Conservation (phyloP, 495 filamentous ascomycete species). For the Penicillium coffeae region DNA sequence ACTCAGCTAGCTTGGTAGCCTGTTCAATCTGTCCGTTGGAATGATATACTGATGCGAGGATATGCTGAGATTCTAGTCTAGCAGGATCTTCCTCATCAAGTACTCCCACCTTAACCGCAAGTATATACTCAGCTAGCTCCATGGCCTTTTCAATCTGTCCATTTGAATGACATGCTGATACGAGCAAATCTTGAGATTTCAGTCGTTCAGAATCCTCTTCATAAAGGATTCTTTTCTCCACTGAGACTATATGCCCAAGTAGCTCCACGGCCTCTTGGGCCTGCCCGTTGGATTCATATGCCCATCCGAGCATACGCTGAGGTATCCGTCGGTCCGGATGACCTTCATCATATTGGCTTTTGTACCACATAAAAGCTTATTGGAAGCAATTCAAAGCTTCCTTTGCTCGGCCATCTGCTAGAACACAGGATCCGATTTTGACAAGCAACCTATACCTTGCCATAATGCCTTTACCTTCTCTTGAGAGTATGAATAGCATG, state of each 20-base stretch:
- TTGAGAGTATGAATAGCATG: slow-evolving; percentile 19
- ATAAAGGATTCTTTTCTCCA: slow-evolving; percentile 14
- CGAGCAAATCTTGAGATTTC: slow-evolving; percentile 24
- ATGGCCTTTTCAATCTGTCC: slow-evolving; percentile 29
- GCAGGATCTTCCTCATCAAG: slow-evolving; percentile 22
- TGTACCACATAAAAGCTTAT: slow-evolving; percentile 16
- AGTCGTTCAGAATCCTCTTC: slow-evolving; percentile 28
- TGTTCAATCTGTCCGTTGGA: slow-evolving; percentile 21
- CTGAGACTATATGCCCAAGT: slow-evolving; percentile 28
- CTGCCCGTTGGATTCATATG: slow-evolving; percentile 27
- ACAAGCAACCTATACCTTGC: slow-evolving; percentile 13
- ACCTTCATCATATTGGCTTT: slow-evolving; percentile 13
- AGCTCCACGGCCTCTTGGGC: slow-evolving; percentile 22
- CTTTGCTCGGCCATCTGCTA: slow-evolving; percentile 19
- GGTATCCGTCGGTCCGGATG: slow-evolving; percentile 26
- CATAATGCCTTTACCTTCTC: slow-evolving; percentile 6
- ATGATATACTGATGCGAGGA: slow-evolving; percentile 27
- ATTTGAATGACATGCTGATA: slow-evolving; percentile 17
- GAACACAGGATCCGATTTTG: slow-evolving; percentile 11
- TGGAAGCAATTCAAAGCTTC: slow-evolving; percentile 26
- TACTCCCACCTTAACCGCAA: slow-evolving; percentile 18
- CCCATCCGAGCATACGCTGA: slow-evolving; percentile 22
- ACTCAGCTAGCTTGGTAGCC: slow-evolving; percentile 24
- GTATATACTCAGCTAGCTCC: slow-evolving; percentile 28
- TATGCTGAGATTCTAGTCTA: slow-evolving; percentile 23